phyloP scores from a whole-genome alignment of 345 rosid genomes.

The Linum usitatissimum region DNA sequence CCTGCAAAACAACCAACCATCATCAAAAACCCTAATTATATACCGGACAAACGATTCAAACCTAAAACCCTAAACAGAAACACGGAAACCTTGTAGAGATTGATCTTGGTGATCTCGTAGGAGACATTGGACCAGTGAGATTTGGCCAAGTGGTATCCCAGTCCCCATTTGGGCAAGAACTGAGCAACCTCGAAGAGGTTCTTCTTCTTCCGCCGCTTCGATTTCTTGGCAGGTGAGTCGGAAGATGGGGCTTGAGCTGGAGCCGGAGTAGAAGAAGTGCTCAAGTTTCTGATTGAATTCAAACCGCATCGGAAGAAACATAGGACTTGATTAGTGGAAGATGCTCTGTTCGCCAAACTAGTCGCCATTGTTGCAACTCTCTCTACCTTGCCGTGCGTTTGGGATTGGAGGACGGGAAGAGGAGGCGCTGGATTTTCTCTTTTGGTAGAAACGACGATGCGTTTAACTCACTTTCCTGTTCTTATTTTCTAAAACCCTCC shows the following conservation, averaged over 20 bases:
- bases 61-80: background rate
- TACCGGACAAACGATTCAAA: background rate
- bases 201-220: conserved; percentile 71
- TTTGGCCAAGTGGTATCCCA: conserved; percentile 90
- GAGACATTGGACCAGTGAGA: conserved; percentile 83
- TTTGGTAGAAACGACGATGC: no score
- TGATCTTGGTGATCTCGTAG: conserved; percentile 85
- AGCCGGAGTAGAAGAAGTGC: conserved; percentile 20
- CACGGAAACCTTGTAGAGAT: conserved; percentile 71
- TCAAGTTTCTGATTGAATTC: conserved; percentile 35
- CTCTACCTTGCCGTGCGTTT: background rate
- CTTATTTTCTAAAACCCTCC: no score
- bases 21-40: background rate
- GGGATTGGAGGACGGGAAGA: no score
- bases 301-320: conserved; percentile 33
- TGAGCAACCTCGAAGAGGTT: conserved; percentile 90
- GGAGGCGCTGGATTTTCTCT: no score
- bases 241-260: conserved; percentile 1
- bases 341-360: background rate
- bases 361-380: background rate
- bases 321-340: background rate
- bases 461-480: no score
- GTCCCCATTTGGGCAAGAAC: conserved; percentile 89
- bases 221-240: conserved; percentile 24
- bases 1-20: conserved; percentile 36